Conservation (phyloP, 805 yeast species). For the Torulaspora microellipsoides region DNA sequence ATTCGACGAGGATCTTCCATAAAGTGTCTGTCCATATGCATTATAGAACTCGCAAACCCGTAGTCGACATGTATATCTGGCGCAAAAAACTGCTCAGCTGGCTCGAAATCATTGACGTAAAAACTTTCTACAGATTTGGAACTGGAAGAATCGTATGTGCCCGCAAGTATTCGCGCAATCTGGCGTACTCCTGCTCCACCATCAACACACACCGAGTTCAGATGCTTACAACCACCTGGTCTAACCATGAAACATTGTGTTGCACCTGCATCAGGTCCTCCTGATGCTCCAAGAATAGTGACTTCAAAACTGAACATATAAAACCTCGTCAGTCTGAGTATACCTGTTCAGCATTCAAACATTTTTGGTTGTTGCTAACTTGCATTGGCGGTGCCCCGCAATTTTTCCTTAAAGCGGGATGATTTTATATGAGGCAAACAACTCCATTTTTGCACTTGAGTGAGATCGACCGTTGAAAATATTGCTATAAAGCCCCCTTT, state of each 20-base stretch:
- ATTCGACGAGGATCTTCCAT: conserved; percentile 4
- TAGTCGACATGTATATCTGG: conserved; percentile 2
- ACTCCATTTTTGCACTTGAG: no score
- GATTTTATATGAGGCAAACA: no score
- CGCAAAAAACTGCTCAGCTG: conserved; percentile 18
- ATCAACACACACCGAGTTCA: conserved; percentile 57
- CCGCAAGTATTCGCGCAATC: conserved; percentile 40
- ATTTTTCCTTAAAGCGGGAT: no score
- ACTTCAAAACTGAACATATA: conserved; percentile 44
- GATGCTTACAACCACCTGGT: conserved; percentile 37
- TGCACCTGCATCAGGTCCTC: conserved; percentile 74
- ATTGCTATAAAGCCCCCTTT: no score
- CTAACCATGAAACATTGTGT: conserved; percentile 69
- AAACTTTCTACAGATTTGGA: conserved; percentile 17
- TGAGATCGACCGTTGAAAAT: no score
- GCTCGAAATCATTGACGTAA: conserved; percentile 22
- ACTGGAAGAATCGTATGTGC: conserved; percentile 6
- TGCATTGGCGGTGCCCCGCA: no score
- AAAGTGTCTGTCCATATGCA: not conserved
- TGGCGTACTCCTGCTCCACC: conserved; percentile 72
- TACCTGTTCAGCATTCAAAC: no score
- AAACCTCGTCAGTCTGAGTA: no score
- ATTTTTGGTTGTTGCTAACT: no score
- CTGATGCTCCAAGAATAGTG: conserved; percentile 71
- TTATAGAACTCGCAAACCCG: conserved; percentile 20